Conservation (phyloP, 371 early-diverging fungal genomes). For the Entomophthora muscae region DNA sequence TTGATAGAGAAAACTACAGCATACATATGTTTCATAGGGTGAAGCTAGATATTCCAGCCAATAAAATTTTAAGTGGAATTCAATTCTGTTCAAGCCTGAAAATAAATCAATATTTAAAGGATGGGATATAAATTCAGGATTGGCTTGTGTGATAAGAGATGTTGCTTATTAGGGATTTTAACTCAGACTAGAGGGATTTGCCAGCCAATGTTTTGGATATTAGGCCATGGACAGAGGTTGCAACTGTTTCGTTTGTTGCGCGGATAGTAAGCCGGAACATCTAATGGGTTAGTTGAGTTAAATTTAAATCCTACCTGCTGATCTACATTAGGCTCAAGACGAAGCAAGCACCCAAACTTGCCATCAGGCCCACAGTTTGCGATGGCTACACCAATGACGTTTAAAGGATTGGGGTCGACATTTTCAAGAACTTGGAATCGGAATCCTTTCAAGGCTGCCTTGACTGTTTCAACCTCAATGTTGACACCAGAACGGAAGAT, state of each 20-base stretch:
- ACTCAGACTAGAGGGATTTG: slow-evolving; percentile 3
- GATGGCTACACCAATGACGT: slow-evolving; percentile 78
- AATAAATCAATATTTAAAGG: no score
- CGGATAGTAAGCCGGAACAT: slow-evolving; percentile 83
- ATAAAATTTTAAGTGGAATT: no score
- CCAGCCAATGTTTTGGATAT: slow-evolving; percentile 1
- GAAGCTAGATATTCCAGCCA: no score
- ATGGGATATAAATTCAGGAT: no score
- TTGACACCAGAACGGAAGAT: slow-evolving; percentile 41
- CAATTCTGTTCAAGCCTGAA: no score
- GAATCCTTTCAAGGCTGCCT: slow-evolving; percentile 35
- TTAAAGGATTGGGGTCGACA: slow-evolving; percentile 77
- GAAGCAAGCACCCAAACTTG: slow-evolving; percentile 76
- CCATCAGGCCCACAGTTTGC: slow-evolving; percentile 52
- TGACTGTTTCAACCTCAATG: slow-evolving; percentile 26
- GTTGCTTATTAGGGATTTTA: no score
- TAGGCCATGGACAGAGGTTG: background rate
- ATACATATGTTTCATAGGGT: no score
- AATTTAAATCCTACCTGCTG: slow-evolving; percentile 47
- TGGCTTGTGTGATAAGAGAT: no score
- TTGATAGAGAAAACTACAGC: no score
- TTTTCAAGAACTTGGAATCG: slow-evolving; percentile 52
- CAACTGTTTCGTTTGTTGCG: slow-evolving; percentile 45
- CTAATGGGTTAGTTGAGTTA: slow-evolving; percentile 20
- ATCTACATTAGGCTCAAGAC: slow-evolving; percentile 75